phyloP scores from a whole-genome alignment of 2,329 filamentous ascomycete genomes.

The Didymella pomorum region DNA sequence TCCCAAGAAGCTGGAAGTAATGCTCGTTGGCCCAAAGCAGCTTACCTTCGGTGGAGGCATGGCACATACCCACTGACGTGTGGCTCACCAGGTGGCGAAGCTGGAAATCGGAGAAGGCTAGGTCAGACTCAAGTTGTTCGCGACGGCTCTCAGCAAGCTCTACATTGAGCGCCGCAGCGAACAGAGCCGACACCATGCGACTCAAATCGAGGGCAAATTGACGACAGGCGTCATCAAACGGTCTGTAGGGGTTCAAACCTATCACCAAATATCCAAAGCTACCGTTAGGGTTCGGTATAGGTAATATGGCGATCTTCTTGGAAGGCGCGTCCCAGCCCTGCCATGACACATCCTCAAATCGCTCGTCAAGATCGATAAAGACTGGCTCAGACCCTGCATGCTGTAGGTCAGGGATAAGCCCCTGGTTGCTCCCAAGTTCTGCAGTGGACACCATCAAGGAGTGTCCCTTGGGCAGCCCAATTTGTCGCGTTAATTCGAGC shows the following conservation, averaged over 20 bases:
- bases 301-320: constrained; percentile 33
- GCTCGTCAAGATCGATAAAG: constrained; percentile 33
- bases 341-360: constrained; percentile 34
- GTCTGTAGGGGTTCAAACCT: constrained; percentile 44
- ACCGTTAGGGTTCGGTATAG: constrained; percentile 24
- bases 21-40: constrained; percentile 41
- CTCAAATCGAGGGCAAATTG: constrained; percentile 40
- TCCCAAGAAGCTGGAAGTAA: constrained; percentile 30
- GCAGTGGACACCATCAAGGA: constrained; percentile 28
- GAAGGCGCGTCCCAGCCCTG: constrained; percentile 30
- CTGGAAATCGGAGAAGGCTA: constrained; percentile 36
- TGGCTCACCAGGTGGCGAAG: constrained; percentile 39
- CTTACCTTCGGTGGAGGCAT: constrained; percentile 29
- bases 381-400: constrained; percentile 19
- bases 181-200: constrained; percentile 35
- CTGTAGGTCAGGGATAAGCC: constrained; percentile 31
- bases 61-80: constrained; percentile 38
- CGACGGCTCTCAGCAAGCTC: constrained; percentile 27
- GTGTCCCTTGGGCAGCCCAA: constrained; percentile 35
- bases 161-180: constrained; percentile 26
- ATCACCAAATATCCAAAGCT: constrained; percentile 36
- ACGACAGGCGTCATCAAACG: constrained; percentile 37
- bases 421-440: constrained; percentile 22
- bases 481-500: constrained; percentile 31
- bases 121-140: constrained; percentile 34